Base-by-base conservation (phyloP, 495 filamentous ascomycete species). In the Hypoxylon perforatum region DNA sequence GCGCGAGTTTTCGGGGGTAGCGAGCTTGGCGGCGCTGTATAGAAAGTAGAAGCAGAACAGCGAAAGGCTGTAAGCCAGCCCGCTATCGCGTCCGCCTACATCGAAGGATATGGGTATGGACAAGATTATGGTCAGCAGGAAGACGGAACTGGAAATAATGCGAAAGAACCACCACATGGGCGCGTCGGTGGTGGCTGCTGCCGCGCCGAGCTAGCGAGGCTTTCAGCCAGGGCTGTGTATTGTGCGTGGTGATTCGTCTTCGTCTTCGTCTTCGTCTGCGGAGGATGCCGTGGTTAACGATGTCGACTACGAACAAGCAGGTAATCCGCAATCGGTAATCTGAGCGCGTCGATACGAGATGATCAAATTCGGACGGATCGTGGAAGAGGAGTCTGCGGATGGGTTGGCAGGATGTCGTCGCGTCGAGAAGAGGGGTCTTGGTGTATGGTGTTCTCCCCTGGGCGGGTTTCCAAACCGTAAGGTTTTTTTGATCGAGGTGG, bases 91-190 rank as follows among this genome's bases (percentile, higher is more conserved):
- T 50, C 95, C 95, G 74, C 95, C 95, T 71, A 99, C 93, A 82
- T 99, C 95, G 78, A 97, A 99, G 65, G 95, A 90, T 56, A 99
- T 87, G 59, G 95, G 95, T 76, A 98, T 92, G 51, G 92, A 95
- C 70, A 97, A 87, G 73, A 99, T 88, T 75, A 94, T 92, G 76
- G 90, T 88, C 76, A 90, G 82, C 66, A 99, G 86, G 80, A 96
- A 97, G 78, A 91, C 76, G 74, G 88, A 84, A 77, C 89, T 89
- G 72, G 89, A 91, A 67, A 89, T 75, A 70, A 88, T 82, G 69
- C 87, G 86, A 75, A 92, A 83, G 75, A 92, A 81, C 90, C 89
- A 91, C 90, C 76, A 90, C 81, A 84, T 84, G 53, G 70, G 77
- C 71, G 79, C 79, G 77, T 72, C 71, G 44, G 55, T 73, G 57